Base-by-base conservation (phyloP, 306 rosid species). In the Pterocarpus santalinus region DNA sequence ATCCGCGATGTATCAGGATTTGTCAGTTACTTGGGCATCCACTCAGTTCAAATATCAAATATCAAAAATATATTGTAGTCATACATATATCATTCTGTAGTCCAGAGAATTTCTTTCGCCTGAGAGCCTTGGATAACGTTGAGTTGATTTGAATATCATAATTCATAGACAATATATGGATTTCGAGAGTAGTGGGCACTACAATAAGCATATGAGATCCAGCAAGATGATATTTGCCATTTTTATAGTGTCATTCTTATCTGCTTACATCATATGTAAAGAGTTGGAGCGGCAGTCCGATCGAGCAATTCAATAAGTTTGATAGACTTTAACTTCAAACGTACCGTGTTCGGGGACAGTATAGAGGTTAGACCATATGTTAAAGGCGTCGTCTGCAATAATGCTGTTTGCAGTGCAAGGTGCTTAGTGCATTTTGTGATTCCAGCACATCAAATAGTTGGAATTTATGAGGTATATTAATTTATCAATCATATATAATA, bases 141-240 rank as follows among this genome's bases (percentile, higher is more conserved):
- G 65, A 58, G 65, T 58, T 58, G 65, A 61, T 28, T 58, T 58
- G 34, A 38, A 43, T 43, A 5, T 5, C 47, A 14, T 61, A 30
- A 34, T 22, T 61, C 38, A 9, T 10, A 32, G 39, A 61, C 35
- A 61, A 61, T 30, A 61, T 60, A 13, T 61, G 65, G 9, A 61
- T 62, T 6, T 15, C 41, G 14, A 32, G 41, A 62, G 9, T 11
- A 62, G 41, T 13, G 5, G 41, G 41, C 41, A 12, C 28, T 33
- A 11, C 41, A 5, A 41, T 41, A 32, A 30, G 39, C 16, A 61
- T 61, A 10, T 32, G 5, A 28, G 30, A 28, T 9, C n/a, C 38
- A 22, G 56, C 66, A 62, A 32, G 39, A 62, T 32, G 67, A 62
- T 62, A 62, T 62, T 33, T 62, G 39, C 33, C 10, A 30, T 60